Evolutionary conservation across 352 stramenopile genomes (phyloP), one percentile per base, ranked within the genome.

Genomic region (Phytophthora rubi): DNA sequence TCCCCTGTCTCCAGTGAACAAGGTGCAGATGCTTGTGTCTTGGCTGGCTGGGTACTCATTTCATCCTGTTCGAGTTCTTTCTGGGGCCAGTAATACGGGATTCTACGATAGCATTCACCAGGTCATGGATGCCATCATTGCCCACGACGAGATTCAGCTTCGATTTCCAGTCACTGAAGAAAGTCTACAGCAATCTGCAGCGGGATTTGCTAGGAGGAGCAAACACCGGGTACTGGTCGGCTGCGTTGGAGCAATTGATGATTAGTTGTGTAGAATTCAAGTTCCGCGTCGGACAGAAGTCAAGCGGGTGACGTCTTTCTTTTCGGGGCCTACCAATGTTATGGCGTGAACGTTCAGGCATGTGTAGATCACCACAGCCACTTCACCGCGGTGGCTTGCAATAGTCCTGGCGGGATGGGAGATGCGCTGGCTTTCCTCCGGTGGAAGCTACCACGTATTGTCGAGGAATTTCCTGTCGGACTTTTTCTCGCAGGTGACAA

Each of bases 31-130:
- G 55, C 16, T 21, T 2, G 3, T 62, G 5, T 62, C 55, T 10
- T 62, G 42, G 55, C 55, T 62, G 9, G 26, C 37, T 39, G 55
- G 55, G 4, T 62, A 62, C 26, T 62, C 37, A n/a, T 62, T 44
- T 15, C 55, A 62, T 44, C 55, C 55, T 28, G 26, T 53, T 15
- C 55, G 26, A 26, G 9, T 23, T 21, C 16, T 62, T 4, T 21
- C 55, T 15, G 39, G 55, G 4, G 23, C 42, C 2, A 62, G 55
- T 21, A 62, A 53, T 16, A 44, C 39, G 5, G 55, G 2, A 8
- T 62, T 62, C 26, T 53, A 44, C 26, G 15, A 12, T 9, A 62
- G 21, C 13, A 44, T 62, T 62, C 55, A 62, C 42, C 9, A 62
- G 26, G 42, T 62, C 13, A 62, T 62, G 55, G 55, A 53, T 26